phyloP scores from a whole-genome alignment of 2,329 filamentous ascomycete species.

The Fusarium anthophilum region DNA sequence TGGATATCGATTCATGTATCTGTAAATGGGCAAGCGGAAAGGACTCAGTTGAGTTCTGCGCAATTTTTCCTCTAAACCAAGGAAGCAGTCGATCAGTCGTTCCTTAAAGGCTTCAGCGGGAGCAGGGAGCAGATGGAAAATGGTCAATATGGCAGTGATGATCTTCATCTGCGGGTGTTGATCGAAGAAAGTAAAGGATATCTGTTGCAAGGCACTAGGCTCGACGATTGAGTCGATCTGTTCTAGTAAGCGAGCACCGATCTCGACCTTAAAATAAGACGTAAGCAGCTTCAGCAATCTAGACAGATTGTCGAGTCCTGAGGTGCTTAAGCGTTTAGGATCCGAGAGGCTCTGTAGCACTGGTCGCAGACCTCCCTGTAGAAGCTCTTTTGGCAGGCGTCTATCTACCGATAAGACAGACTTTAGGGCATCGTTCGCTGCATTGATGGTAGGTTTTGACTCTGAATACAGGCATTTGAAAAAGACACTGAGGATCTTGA shows the following conservation, averaged over 20 bases:
- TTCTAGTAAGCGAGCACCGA: conserved; percentile 90
- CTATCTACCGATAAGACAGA: conserved; percentile 88
- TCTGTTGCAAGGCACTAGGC: conserved; percentile 80
- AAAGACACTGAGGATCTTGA: conserved; percentile 89
- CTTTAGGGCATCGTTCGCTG: conserved; percentile 89
- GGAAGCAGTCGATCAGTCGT: conserved; percentile 86
- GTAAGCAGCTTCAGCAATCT: conserved; percentile 90
- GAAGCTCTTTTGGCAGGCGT: conserved; percentile 92
- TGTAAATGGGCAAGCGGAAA: conserved; percentile 88
- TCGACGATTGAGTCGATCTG: conserved; percentile 94
- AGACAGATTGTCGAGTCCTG: conserved; percentile 90
- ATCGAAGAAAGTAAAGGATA: conserved; percentile 94
- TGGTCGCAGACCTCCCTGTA: conserved; percentile 92
- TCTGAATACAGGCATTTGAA: conserved; percentile 98
- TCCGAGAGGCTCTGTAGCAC: conserved; percentile 98
- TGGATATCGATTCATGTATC: conserved; percentile 92
- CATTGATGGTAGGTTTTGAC: conserved; percentile 90
- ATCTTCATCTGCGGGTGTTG: conserved; percentile 94
- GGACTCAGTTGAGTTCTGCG: conserved; percentile 90
- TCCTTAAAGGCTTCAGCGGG: conserved; percentile 93
- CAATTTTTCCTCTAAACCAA: conserved; percentile 86
- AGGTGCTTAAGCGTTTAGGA: conserved; percentile 86
- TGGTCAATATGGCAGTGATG: conserved; percentile 92
- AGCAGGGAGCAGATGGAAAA: conserved; percentile 93
- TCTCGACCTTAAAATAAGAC: conserved; percentile 99